Conservation (phyloP, 1,139 yeast genomes). For the Komagataea norvegica region DNA sequence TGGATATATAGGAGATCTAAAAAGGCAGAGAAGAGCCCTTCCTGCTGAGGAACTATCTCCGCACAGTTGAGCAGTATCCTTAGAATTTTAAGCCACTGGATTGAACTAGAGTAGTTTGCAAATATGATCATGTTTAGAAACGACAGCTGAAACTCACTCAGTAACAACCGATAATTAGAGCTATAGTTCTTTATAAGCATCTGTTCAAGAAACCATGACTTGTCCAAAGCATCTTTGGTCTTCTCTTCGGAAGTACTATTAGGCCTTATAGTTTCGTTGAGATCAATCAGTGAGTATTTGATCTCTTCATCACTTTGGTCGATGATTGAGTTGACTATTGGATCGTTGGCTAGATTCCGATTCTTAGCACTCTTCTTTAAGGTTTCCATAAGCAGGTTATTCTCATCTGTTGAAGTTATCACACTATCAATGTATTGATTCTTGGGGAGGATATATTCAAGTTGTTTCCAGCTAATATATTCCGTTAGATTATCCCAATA, state of each 20-base stretch:
- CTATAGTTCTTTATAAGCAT: constrained; percentile 25
- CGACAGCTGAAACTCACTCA: constrained; percentile 40
- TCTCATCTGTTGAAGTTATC: constrained; percentile 38
- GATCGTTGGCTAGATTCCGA: constrained; percentile 24
- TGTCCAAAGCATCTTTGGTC: constrained; percentile 39
- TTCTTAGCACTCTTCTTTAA: constrained; percentile 23
- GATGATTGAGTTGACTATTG: constrained; percentile 29
- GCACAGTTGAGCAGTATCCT: constrained; percentile 32
- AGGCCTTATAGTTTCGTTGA: constrained; percentile 33
- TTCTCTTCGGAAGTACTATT: constrained; percentile 31
- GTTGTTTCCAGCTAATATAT: constrained; percentile 18
- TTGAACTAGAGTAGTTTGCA: constrained; percentile 42
- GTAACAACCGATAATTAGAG: constrained; percentile 23
- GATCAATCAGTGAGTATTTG: constrained; percentile 33
- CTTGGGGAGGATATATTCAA: constrained; percentile 25
- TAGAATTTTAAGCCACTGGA: constrained; percentile 41
- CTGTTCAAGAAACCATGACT: constrained; percentile 38
- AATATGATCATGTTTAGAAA: constrained; percentile 34
- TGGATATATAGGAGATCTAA: constrained; percentile 30
- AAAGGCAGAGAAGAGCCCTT: constrained; percentile 23
- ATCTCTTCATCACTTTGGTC: constrained; percentile 31
- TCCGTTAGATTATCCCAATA: constrained; percentile 28
- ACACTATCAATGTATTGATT: constrained; percentile 30
- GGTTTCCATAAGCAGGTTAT: constrained; percentile 30
- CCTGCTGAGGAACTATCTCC: constrained; percentile 14